Base-by-base conservation (phyloP, 805 yeast genomes). In the Clavispora fructus region DNA sequence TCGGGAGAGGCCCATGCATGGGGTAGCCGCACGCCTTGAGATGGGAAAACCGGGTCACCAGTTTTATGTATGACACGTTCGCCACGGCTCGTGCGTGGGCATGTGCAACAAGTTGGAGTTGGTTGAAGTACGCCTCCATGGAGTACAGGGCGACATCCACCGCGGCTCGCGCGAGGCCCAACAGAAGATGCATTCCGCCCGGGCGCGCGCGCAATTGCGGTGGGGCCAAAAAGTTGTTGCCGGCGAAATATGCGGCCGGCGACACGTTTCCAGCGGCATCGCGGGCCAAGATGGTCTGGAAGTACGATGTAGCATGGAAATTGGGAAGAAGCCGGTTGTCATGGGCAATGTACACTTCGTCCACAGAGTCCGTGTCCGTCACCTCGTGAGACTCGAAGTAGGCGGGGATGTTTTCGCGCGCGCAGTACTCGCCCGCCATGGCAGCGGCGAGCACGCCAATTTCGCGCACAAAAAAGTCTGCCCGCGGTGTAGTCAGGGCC, bases 221-320 rank as follows among this genome's bases (percentile, higher is more conserved):
- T 11, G 46, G 51, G 6, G 52, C 47, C 38, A 74, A 57, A 43
- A 58, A 71, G 46, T 62, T 65, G 38, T 59, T 54, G 4, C 71
- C 74, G 14, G 66, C 61, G 1, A 70, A 39, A 37, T 51, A 58
- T 0, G 74, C 74, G 6, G 64, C 56, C 14, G 59, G 45, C 0
- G 75, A 63, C 2, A 71, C 65, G 44, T 57, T 53, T 1, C 77
- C 75, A 4, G 59, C 25, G 3, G 53, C 47, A 49, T 71, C 73
- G 44, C 71, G 59, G 1, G 74, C 61, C 23, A 69, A 47, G 2
- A 69, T 52, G 0, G 75, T 63, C 45, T 73, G 75, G 41, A 56
- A 59, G 51, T 65, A 73, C 0, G 67, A 53, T 12, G 41, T 54
- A 6, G 75, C 71, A 39, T 62, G 58, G 48, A 57, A 72, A 19